Base-by-base conservation (phyloP, 768 basidiomycete species). In the Calocera viscosa region DNA sequence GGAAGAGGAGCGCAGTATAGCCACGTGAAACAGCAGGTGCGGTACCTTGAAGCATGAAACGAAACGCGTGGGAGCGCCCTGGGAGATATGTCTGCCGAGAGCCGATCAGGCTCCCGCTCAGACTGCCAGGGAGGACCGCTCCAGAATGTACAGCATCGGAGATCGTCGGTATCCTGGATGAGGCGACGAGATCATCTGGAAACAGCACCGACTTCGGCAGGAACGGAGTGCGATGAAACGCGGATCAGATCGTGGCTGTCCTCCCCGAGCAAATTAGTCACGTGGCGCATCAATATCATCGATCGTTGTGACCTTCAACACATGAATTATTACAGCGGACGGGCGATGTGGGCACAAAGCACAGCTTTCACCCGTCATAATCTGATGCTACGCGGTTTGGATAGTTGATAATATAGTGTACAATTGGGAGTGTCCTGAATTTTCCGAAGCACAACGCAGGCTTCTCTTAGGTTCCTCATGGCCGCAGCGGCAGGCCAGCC, bases 401-500 rank as follows among this genome's bases (percentile, higher is more conserved):
- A n/a, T n/a, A 19, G 16, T 47, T 7, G 16, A 47, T 8, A 8
- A 47, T 47, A 47, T 24, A 8, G 3, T 7, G 19, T 47, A 24
- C 43, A 47, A 19, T 19, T 17, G 43, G 19, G 35, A 38, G 35
- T 38, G 43, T 47, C 43, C 16, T 40, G 43, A 7, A 47, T 17
- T 47, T 24, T 24, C 43, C 43, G 39, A 40, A 40, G 11, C 19
- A 40, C 39, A 40, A 40, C 39, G 39, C 39, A 40, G 39, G 43
- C 53, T 60, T 22, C 14, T 60, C 24, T 26, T 5, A 2, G 14
- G 24, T 7, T 32, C 8, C 19, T 60, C 30, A 60, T 60, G 26
- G 26, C 26, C 53, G 53, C 14, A 60, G 30, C 26, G 53, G 53
- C 65, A 68, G 38, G 19, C 67, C 67, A 2, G 64, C 83, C 78